Base-by-base conservation (phyloP, 805 yeast species). In the Suhomyces xylopsoci region DNA sequence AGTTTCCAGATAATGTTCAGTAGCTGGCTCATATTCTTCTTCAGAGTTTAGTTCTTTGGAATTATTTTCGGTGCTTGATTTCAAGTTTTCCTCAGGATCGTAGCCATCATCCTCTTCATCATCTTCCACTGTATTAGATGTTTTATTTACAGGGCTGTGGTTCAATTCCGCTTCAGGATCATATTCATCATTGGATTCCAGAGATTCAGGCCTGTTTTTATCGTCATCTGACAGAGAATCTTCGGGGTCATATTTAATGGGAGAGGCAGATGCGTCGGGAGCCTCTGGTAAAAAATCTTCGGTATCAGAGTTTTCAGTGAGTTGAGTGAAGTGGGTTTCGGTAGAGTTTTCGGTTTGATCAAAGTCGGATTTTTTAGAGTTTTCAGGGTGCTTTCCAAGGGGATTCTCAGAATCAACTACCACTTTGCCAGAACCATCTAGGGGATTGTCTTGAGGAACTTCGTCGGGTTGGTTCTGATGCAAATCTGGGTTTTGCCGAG, bases 141-240 rank as follows among this genome's bases (percentile, higher is more conserved):
- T 5, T 28, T 28, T 12, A 28, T 32, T 32, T 32, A 32, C 45
- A 22, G 8, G 17, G 42, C 22, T 12, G 5, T 12, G 45, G 25
- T 22, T 22, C 30, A 42, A 42, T 14, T 17, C 45, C 12, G 19
- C 45, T 19, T 42, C 58, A 7, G 60, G 58, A 42, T 57, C 60
- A 44, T 53, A 53, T 46, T 56, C 57, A 5, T 62, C 64, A 20
- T 32, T 28, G 10, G 48, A 17, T 5, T 22, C 15, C 10, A 12
- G 14, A 15, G 52, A 17, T 7, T 28, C 45, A 6, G 40, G 22
- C 14, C 22, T 45, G 19, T 15, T 48, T 10, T 45, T 26, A 17
- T 43, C 42, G 9, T 34, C 52, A 28, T 50, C 49, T 14, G 52
- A 41, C 49, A 44, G 47, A 44, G 47, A 24, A 14, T 20, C 44